Conservation (phyloP, 1,284 basidiomycete genomes). For the Sanghuangporus sanghuang region DNA sequence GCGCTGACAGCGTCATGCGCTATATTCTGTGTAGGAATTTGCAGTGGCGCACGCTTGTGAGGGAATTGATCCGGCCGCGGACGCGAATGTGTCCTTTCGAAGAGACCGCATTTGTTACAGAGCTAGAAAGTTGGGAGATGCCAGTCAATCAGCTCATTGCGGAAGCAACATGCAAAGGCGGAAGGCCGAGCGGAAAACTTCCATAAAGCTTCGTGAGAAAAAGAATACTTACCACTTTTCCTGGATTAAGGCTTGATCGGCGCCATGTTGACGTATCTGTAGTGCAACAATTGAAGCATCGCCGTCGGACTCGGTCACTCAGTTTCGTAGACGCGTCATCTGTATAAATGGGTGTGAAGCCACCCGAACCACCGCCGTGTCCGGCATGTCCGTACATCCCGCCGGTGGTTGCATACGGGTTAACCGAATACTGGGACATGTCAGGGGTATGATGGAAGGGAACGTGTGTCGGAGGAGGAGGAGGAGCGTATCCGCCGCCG, state of each 20-base stretch:
- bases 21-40: constrained; percentile 30
- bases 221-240: constrained; percentile 64
- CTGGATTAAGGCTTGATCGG: constrained; percentile 67
- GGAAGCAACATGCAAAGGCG: background rate
- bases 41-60: constrained; percentile 67
- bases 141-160: background rate
- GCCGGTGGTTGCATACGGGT: constrained; percentile 13
- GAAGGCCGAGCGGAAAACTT: background rate
- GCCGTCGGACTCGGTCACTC: constrained; percentile 63
- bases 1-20: background rate
- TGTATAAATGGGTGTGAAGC: constrained; percentile 40
- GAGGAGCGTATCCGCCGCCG: constrained; percentile 15
- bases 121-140: constrained; percentile 37
- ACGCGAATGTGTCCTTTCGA: constrained; percentile 76
- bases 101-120: constrained; percentile 83
- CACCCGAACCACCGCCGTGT: constrained; percentile 4
- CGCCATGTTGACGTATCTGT: constrained; percentile 83
- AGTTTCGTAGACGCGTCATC: constrained; percentile 75
- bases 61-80: constrained; percentile 77
- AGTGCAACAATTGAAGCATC: constrained; percentile 78
- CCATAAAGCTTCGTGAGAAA: background rate
- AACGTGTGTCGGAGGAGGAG: constrained; percentile 17
- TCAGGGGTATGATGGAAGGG: constrained; percentile 24
- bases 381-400: constrained; percentile 4
- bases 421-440: constrained; percentile 26